Evolutionary conservation across 148 eudicot species (phyloP), one percentile per base, ranked within the genome.

Genomic region (Persicaria tinctoria): DNA sequence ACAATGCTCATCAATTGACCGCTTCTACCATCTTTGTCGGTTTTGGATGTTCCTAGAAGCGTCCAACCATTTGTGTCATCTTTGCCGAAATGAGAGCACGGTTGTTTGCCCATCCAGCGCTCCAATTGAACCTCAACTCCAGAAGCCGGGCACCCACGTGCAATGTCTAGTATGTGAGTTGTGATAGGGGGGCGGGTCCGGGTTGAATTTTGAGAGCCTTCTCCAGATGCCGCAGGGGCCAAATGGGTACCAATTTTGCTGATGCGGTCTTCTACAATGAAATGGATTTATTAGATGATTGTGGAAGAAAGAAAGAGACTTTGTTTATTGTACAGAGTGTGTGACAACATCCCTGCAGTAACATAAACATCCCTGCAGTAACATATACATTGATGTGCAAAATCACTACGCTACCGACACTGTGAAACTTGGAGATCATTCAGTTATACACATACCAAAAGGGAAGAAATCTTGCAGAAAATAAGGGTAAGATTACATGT

Each of bases 101-200:
- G 74, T 62, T 83, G 83, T 49, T 78, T 77, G 54, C 87, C 84
- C 13, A 72, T 73, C 91, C 93, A 92, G 75, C 78, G 81, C 78
- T 95, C 96, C 75, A 95, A 80, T 20, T 59, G 86, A 9, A 95
- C 92, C 70, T 95, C 94, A 14, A 95, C 78, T 6, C 90, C 96
- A 20, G 74, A 51, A 41, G 87, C 99, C 3, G 97, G 97, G 68
- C 72, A 73, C 4, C 99, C 99, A 48, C 82, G 83, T 51, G 94
- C 89, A 75, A 86, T 71, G 66, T 95, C 99, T 57, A 95, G 77
- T 73, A 95, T 83, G 72, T 95, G 97, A 76, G 97, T 92, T 38
- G 99, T 95, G 81, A 95, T 90, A 7, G 97, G 99, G 66, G 97
- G 97, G 6, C 97, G 89, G 71, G 81, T 92, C 77, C 97, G 83